Conservation (phyloP, 139 green algal species). For the Chlorella sp. region DNA sequence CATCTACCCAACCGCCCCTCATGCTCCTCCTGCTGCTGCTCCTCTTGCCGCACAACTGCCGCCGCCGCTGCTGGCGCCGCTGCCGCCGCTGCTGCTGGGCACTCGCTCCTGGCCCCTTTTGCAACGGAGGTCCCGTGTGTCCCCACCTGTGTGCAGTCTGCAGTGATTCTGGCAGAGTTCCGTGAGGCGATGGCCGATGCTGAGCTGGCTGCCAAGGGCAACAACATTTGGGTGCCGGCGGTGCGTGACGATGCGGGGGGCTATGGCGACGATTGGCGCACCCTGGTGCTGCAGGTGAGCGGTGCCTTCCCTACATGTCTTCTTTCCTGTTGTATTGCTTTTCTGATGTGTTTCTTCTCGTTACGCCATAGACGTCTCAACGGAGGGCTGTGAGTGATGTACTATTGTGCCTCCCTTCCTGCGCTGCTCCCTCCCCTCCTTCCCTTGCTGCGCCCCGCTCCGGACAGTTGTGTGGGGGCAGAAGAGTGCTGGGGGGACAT, state of each 20-base stretch:
- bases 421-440: no score
- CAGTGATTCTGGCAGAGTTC: slow-evolving; percentile 41
- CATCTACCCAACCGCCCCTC: neutral
- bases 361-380: no score
- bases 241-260: slow-evolving; percentile 47
- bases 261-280: slow-evolving; percentile 66
- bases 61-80: neutral
- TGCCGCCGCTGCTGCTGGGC: neutral
- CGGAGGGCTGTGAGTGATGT: no score
- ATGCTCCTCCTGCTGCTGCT: neutral
- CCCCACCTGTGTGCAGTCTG: neutral
- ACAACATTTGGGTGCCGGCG: slow-evolving; percentile 55
- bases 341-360: no score
- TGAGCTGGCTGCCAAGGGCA: slow-evolving; percentile 38
- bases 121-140: neutral
- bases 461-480: no score
- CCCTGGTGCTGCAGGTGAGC: slow-evolving; percentile 57
- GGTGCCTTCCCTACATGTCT: no score
- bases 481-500: no score
- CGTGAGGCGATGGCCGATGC: slow-evolving; percentile 31
- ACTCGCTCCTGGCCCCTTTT: neutral
- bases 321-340: no score
- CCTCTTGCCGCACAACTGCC: neutral
- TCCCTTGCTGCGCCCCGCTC: no score
- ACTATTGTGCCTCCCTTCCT: no score